Conservation (phyloP, 768 basidiomycete species). For the Hortiboletus flavorubellus region DNA sequence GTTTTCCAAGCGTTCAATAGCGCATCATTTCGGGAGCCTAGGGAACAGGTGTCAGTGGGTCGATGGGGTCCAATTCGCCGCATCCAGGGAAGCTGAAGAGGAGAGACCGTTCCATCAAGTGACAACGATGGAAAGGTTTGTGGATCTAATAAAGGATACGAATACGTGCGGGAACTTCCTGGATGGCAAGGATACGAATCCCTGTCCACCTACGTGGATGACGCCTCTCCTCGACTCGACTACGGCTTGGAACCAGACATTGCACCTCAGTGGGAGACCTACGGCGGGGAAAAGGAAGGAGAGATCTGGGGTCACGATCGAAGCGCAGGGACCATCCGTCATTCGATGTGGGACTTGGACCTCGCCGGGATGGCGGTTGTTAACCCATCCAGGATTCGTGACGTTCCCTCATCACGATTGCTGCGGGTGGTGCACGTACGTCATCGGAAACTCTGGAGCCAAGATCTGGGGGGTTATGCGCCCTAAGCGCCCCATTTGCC, state of each 20-base stretch:
- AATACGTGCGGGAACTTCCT: not conserved
- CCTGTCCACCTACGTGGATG: not conserved
- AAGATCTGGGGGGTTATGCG: constrained; percentile 3
- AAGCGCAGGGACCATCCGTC: too few species aligned
- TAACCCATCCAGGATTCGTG: not conserved
- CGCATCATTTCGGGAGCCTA: not conserved
- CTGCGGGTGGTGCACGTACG: not conserved
- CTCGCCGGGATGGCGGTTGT: not conserved
- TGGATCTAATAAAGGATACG: not conserved
- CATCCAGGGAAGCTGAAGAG: too few species aligned
- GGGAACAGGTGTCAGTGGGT: not conserved
- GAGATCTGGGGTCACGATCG: not conserved
- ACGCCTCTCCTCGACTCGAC: not conserved
- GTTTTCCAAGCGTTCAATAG: not conserved
- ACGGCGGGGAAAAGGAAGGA: not conserved
- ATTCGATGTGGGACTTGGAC: not conserved
- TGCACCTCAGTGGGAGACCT: too few species aligned
- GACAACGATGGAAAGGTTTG: not conserved
- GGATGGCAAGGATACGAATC: not conserved
- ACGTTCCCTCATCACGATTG: not conserved
- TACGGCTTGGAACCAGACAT: not conserved
- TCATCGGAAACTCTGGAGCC: not conserved
- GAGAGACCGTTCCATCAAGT: not conserved
- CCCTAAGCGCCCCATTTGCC: too few species aligned
- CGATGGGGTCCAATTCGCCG: not conserved